Conservation (phyloP, 441 rosid genomes). For the Adansonia grandidieri region DNA sequence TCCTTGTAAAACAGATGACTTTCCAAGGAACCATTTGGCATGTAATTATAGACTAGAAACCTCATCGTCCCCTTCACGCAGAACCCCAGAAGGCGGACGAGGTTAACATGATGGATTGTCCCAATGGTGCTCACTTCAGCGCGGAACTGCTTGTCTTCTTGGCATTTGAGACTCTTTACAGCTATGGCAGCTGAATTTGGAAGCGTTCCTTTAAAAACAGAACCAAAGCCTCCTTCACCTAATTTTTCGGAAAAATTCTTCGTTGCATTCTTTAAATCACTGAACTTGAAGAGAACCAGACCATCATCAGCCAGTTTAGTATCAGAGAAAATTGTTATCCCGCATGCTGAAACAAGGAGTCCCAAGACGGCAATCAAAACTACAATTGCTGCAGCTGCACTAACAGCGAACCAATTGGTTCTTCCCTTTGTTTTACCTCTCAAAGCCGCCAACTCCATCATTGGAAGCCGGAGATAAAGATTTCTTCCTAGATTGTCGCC, state of each 20-base stretch:
- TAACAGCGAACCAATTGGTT: conserved; percentile 19
- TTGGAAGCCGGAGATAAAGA: conserved; percentile 30
- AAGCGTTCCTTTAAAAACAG: conserved; percentile 69
- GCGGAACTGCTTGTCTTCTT: conserved; percentile 78
- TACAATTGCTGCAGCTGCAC: conserved; percentile 18
- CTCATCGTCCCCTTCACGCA: conserved; percentile 59
- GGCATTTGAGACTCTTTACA: conserved; percentile 70
- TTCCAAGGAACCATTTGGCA: conserved; percentile 73
- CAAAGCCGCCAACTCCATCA: not conserved
- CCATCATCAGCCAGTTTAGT: conserved; percentile 52
- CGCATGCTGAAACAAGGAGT: conserved; percentile 11
- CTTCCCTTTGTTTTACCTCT: not conserved
- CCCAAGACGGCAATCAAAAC: conserved; percentile 6
- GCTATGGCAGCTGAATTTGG: conserved; percentile 60
- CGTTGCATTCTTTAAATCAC: conserved; percentile 62
- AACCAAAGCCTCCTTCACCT: conserved; percentile 82
- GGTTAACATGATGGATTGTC: conserved; percentile 73
- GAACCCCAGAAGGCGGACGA: conserved; percentile 74
- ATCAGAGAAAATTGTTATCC: conserved; percentile 26
- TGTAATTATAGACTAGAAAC: conserved; percentile 68
- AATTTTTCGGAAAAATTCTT: conserved; percentile 67
- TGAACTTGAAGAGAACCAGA: conserved; percentile 55
- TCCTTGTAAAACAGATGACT: conserved; percentile 48
- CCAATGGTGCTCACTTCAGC: conserved; percentile 78
- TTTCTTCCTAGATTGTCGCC: conserved; percentile 35